These are phyloP conservation scores for Aspergillus haitiensis DNA, from an alignment of 495 filamentous ascomycete species.

Conservation along the genomic window DNA sequence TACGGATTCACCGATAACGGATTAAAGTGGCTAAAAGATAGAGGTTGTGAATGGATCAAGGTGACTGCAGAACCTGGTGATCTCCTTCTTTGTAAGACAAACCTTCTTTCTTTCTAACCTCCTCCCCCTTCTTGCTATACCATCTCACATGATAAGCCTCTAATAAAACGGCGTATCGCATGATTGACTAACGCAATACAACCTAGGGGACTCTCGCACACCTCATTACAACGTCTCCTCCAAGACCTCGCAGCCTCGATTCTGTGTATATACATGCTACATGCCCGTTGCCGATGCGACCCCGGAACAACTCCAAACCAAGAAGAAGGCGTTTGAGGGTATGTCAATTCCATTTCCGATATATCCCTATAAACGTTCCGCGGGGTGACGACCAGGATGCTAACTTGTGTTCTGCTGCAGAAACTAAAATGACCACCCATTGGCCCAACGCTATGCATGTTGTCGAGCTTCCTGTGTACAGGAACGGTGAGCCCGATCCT, in stretches of 20 bases:
- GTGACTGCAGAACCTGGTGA: conserved; percentile 11
- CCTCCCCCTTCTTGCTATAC: too few species aligned
- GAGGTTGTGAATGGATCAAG: conserved; percentile 13
- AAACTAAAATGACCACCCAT: conserved; percentile 17
- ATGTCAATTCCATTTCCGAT: background rate
- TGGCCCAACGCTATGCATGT: conserved; percentile 16
- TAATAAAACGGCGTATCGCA: too few species aligned
- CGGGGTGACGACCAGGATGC: too few species aligned
- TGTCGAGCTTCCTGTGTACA: conserved; percentile 8
- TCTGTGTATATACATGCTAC: conserved; percentile 7
- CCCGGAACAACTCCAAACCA: conserved; percentile 12
- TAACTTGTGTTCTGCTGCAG: background rate
- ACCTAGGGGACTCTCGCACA: conserved; percentile 12
- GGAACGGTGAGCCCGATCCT: conserved; percentile 9
- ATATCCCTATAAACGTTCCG: background rate
- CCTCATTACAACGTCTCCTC: conserved; percentile 16
- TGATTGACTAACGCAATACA: too few species aligned
- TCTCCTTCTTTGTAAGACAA: conserved; percentile 8
- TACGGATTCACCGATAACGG: conserved; percentile 10
- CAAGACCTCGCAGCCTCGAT: conserved; percentile 13
- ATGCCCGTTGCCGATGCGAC: conserved; percentile 12
- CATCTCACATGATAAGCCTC: too few species aligned
- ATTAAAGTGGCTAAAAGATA: conserved; percentile 3
- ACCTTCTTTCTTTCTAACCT: background rate
- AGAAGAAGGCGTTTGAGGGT: conserved; percentile 18